Evolutionary conservation across 1,284 basidiomycete species (phyloP).

Genomic region (Wolfiporia cocos): DNA sequence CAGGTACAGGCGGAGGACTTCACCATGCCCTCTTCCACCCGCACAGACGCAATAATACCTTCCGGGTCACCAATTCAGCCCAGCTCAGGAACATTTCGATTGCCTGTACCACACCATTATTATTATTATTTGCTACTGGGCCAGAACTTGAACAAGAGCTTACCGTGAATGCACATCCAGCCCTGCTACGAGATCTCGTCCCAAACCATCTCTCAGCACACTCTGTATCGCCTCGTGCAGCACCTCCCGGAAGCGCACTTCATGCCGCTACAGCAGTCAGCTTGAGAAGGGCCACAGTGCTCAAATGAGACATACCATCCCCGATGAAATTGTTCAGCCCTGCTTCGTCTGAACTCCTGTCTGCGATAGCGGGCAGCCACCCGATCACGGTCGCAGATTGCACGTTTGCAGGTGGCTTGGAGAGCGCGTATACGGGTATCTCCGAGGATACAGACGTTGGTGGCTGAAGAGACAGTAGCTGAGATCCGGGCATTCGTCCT

Average conservation of each 20-base stretch:
- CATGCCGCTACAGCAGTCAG: not conserved
- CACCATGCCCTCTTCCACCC: slow-evolving; percentile 65
- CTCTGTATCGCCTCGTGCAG: slow-evolving; percentile 53
- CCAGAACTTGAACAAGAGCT: slow-evolving; percentile 18
- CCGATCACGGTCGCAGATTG: slow-evolving; percentile 56
- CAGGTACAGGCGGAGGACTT: slow-evolving; percentile 7
- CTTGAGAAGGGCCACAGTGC: no score
- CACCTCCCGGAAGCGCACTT: slow-evolving; percentile 52
- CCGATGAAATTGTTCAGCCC: slow-evolving; percentile 63
- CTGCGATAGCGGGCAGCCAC: slow-evolving; percentile 56
- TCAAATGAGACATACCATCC: slow-evolving; percentile 48
- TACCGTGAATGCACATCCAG: slow-evolving; percentile 83
- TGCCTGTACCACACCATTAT: slow-evolving; percentile 36
- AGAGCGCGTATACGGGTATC: slow-evolving; percentile 53
- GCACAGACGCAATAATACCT: slow-evolving; percentile 72
- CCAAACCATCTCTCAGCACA: slow-evolving; percentile 44
- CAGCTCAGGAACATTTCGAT: slow-evolving; percentile 63
- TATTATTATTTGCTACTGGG: no score
- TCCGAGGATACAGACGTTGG: slow-evolving; percentile 41
- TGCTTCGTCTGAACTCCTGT: slow-evolving; percentile 30
- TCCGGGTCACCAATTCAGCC: slow-evolving; percentile 73
- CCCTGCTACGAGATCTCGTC: slow-evolving; percentile 66
- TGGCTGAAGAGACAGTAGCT: slow-evolving; percentile 60
- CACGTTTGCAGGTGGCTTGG: slow-evolving; percentile 34
- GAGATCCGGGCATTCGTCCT: slow-evolving; percentile 55